These are phyloP conservation scores for Dioscorea zingiberensis DNA, from an alignment of 106 monocot species.

Conservation along the genomic window DNA sequence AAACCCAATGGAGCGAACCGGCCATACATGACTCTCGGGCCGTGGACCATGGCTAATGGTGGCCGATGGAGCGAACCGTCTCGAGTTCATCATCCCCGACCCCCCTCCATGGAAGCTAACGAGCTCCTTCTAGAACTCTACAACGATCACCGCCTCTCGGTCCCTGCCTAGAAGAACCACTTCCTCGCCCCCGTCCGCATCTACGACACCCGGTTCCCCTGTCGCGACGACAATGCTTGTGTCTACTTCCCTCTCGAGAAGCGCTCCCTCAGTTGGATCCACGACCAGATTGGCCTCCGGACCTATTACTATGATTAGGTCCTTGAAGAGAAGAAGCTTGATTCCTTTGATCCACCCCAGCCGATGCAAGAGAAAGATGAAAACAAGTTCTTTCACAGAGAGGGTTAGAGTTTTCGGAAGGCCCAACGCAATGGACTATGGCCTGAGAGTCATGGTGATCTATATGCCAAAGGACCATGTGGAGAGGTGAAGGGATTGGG, in stretches of 20 bases:
- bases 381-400: slow-evolving; percentile 26
- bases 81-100: slow-evolving; percentile 75
- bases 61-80: too few relatives aligned
- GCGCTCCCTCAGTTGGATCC: slow-evolving; percentile 72
- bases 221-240: slow-evolving; percentile 67
- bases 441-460: slow-evolving; percentile 41
- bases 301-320: slow-evolving; percentile 71
- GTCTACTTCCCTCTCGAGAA: slow-evolving; percentile 93
- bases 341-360: slow-evolving; percentile 5
- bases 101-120: slow-evolving; percentile 60
- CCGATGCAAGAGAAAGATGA: slow-evolving; percentile 38
- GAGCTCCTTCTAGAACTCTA: slow-evolving; percentile 84
- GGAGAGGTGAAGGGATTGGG: too few relatives aligned
- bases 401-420: slow-evolving; percentile 18
- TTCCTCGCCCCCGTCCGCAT: slow-evolving; percentile 83
- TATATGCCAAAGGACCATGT: too few relatives aligned
- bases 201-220: slow-evolving; percentile 69
- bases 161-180: slow-evolving; percentile 56
- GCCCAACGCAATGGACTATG: too few relatives aligned
- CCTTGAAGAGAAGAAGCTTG: slow-evolving; percentile 21
- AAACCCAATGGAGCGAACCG: too few relatives aligned
- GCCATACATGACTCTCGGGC: too few relatives aligned
- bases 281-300: slow-evolving; percentile 88
- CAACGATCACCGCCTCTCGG: slow-evolving; percentile 53
- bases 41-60: too few relatives aligned